These are phyloP conservation scores for Solanum chiquidenum DNA, from an alignment of 257 asterid genomes.

Conservation along the genomic window DNA sequence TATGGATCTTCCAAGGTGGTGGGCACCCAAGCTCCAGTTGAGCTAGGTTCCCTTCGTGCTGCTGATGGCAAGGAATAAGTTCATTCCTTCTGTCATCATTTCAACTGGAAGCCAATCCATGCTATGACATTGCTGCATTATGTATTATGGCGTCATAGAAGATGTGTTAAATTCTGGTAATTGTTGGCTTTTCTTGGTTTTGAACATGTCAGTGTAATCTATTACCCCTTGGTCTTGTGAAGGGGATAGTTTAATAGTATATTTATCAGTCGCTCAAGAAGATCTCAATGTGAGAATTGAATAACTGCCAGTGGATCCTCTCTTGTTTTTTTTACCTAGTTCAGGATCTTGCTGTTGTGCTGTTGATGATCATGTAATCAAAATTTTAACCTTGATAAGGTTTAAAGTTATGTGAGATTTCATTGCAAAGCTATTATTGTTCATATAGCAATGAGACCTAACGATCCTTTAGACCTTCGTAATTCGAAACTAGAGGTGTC, in stretches of 20 bases:
- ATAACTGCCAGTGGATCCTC: background rate
- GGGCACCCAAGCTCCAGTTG: constrained; percentile 43
- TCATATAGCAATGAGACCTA: background rate
- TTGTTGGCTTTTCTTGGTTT: background rate
- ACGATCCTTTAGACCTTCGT: no score
- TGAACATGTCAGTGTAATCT: background rate
- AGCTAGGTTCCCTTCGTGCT: constrained; percentile 40
- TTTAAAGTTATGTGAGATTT: background rate
- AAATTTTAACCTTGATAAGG: background rate
- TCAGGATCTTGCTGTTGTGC: background rate
- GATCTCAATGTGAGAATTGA: background rate
- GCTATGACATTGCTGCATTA: background rate
- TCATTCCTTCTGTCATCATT: background rate
- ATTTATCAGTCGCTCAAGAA: background rate
- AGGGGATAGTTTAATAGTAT: background rate
- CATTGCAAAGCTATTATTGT: background rate
- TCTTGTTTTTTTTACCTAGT: background rate
- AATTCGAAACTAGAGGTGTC: no score
- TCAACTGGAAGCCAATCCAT: background rate
- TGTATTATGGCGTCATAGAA: background rate
- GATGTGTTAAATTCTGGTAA: background rate
- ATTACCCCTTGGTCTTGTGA: background rate
- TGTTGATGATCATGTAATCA: background rate
- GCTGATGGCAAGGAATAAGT: constrained; percentile 43
- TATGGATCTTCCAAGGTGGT: constrained; percentile 45